These are phyloP conservation scores for Entoloma clypeatum DNA, from an alignment of 1,284 basidiomycete genomes.

Conservation along the genomic window DNA sequence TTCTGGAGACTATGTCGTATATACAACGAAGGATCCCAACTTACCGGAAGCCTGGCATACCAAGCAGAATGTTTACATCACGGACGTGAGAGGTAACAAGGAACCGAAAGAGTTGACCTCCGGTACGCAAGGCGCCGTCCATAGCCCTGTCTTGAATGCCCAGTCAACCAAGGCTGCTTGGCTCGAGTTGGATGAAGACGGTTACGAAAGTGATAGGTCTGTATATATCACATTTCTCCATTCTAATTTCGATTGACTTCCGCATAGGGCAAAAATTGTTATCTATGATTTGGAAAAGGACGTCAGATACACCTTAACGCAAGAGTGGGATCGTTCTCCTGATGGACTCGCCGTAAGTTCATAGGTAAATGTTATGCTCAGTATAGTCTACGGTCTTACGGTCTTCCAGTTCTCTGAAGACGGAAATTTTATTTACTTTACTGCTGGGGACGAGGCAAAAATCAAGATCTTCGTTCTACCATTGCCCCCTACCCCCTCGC, in stretches of 20 bases:
- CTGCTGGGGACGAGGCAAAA: slow-evolving; percentile 72
- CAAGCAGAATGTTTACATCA: slow-evolving; percentile 74
- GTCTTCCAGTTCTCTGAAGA: slow-evolving; percentile 66
- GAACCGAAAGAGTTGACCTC: slow-evolving; percentile 68
- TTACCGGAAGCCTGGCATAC: slow-evolving; percentile 76
- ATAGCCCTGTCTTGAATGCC: slow-evolving; percentile 62
- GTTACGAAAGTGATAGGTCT: slow-evolving; percentile 80
- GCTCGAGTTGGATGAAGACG: slow-evolving; percentile 83
- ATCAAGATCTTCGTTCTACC: slow-evolving; percentile 71
- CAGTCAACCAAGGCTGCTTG: slow-evolving; percentile 76
- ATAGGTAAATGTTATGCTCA: not conserved
- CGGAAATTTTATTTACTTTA: slow-evolving; percentile 66
- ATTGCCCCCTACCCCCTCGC: slow-evolving; percentile 56
- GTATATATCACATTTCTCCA: slow-evolving; percentile 10
- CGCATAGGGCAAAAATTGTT: slow-evolving; percentile 63
- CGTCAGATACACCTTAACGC: slow-evolving; percentile 68
- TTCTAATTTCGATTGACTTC: slow-evolving; percentile 7
- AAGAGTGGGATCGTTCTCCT: slow-evolving; percentile 82
- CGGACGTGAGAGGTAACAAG: slow-evolving; percentile 46
- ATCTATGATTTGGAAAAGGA: slow-evolving; percentile 70
- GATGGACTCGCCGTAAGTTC: slow-evolving; percentile 50
- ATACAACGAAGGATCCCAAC: slow-evolving; percentile 79
- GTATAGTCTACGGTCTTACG: slow-evolving; percentile 6
- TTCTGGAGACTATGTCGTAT: slow-evolving; percentile 65
- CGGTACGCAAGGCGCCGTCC: slow-evolving; percentile 79